phyloP scores from a whole-genome alignment of 805 yeast species.

The Hanseniaspora nectarophila region DNA sequence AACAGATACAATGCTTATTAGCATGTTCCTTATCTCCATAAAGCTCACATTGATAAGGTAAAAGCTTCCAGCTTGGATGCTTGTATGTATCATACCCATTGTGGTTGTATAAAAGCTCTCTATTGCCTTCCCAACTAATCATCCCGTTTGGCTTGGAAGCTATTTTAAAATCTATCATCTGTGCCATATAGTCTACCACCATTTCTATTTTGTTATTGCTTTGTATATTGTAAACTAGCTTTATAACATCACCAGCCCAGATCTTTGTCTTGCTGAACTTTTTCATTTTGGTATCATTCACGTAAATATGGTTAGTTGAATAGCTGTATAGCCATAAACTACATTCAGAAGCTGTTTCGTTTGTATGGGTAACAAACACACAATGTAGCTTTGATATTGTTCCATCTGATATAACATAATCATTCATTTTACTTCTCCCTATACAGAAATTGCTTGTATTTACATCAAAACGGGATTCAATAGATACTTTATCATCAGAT shows the following conservation, averaged over 20 bases:
- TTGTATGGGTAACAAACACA: slow-evolving; percentile 37
- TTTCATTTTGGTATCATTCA: slow-evolving; percentile 49
- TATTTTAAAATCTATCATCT: not conserved
- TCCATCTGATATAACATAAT: slow-evolving; percentile 53
- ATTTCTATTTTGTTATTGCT: not conserved
- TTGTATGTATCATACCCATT: not conserved
- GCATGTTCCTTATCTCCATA: not conserved
- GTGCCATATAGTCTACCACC: not conserved
- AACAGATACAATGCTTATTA: not conserved
- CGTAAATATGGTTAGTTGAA: slow-evolving; percentile 67
- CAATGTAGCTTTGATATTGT: slow-evolving; percentile 81
- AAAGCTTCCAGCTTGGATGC: not conserved
- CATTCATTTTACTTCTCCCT: slow-evolving; percentile 59
- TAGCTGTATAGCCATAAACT: slow-evolving; percentile 72
- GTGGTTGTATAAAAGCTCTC: not conserved
- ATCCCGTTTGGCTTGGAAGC: not conserved
- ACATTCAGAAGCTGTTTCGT: slow-evolving; percentile 46
- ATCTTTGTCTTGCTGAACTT: slow-evolving; percentile 51
- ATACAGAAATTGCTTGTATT: slow-evolving; percentile 36
- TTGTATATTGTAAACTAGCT: slow-evolving; percentile 49
- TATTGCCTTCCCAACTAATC: not conserved
- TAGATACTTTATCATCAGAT: not conserved
- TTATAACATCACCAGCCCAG: slow-evolving; percentile 52
- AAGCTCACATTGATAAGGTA: not conserved
- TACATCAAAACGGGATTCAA: not conserved